These are phyloP conservation scores for Hypoxylon subgilvum DNA, from an alignment of 495 filamentous ascomycete species.

Conservation along the genomic window DNA sequence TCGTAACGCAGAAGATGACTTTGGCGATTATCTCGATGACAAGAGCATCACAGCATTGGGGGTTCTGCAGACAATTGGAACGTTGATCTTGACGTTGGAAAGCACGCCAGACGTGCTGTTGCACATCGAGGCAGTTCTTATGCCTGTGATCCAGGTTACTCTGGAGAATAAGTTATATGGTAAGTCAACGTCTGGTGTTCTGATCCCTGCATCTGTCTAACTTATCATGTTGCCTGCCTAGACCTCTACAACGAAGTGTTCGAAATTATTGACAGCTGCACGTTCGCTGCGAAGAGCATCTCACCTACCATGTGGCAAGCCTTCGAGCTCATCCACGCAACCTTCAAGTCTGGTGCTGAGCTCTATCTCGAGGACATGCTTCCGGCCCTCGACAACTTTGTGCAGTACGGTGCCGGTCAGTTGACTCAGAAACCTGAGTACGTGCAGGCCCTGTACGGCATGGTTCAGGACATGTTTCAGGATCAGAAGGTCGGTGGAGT, in stretches of 20 bases:
- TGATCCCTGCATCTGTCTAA: constrained; percentile 22
- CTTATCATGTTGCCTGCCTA: constrained; percentile 39
- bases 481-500: constrained; percentile 92
- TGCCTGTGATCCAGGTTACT: constrained; percentile 95
- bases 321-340: constrained; percentile 93
- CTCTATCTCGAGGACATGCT: constrained; percentile 99
- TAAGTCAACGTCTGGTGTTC: constrained; percentile 39
- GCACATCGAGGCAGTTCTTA: constrained; percentile 91
- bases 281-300: constrained; percentile 95
- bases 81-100: constrained; percentile 93
- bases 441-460: constrained; percentile 82
- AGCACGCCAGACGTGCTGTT: constrained; percentile 92
- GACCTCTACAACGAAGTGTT: constrained; percentile 98
- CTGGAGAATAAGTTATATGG: constrained; percentile 95
- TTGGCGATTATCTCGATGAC: constrained; percentile 92
- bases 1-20: constrained; percentile 73
- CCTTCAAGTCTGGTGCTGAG: constrained; percentile 96
- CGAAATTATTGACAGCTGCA: constrained; percentile 99
- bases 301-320: constrained; percentile 98
- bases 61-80: constrained; percentile 96
- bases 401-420: constrained; percentile 83
- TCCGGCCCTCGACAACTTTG: constrained; percentile 94
- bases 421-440: constrained; percentile 84
- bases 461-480: constrained; percentile 69
- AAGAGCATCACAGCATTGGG: constrained; percentile 98